Percentiles rank a stretch among this genome's conserved stretches.
Conservation (phyloP, 2,329 filamentous ascomycete genomes). For the Xylaria sp. region DNA sequence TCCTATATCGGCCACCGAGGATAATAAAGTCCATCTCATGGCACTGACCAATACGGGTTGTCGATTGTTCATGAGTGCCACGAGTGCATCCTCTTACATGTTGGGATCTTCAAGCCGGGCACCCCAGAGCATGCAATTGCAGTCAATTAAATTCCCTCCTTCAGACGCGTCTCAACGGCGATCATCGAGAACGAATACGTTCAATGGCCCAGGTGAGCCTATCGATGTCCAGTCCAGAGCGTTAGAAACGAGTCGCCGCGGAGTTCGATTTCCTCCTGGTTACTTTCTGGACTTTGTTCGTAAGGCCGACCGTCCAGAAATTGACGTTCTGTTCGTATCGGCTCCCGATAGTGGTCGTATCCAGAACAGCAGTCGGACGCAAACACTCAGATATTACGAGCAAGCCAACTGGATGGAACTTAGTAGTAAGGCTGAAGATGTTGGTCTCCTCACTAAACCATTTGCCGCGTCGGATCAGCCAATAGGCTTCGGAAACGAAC, state of each 20-base stretch:
- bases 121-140: conserved; percentile 96
- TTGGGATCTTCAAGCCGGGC: conserved; percentile 70
- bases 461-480: conserved; percentile 76
- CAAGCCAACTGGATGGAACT: conserved; percentile 83
- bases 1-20: conserved; percentile 81
- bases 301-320: conserved; percentile 67
- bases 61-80: conserved; percentile 91
- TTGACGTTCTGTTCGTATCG: conserved; percentile 82
- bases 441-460: conserved; percentile 79
- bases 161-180: conserved; percentile 52
- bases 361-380: conserved; percentile 65
- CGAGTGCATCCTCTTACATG: conserved; percentile 76
- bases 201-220: conserved; percentile 52
- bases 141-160: conserved; percentile 95
- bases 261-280: conserved; percentile 80
- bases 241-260: conserved; percentile 62
- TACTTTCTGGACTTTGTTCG: conserved; percentile 89
- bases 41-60: conserved; percentile 91
- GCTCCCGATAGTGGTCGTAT: conserved; percentile 91
- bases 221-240: conserved; percentile 61
- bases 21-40: conserved; percentile 86
- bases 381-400: conserved; percentile 75
- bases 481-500: conserved; percentile 89
- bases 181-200: conserved; percentile 41
- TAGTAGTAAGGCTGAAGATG: conserved; percentile 77